These are phyloP conservation scores for Candida tibetensis DNA, from an alignment of 805 yeast species.

Conservation along the genomic window DNA sequence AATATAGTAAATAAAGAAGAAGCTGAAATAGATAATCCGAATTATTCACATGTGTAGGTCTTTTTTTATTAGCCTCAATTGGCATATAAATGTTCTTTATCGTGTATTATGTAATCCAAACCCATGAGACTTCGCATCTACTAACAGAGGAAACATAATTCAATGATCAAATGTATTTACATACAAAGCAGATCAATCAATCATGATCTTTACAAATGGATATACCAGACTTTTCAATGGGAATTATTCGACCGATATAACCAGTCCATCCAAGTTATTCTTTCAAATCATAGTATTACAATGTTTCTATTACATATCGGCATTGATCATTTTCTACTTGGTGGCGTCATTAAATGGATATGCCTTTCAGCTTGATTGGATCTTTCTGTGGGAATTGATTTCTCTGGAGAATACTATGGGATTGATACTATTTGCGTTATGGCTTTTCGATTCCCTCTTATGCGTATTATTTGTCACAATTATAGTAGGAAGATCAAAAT, in stretches of 20 bases:
- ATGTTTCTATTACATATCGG: constrained; percentile 72
- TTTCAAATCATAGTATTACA: constrained; percentile 79
- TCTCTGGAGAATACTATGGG: constrained; percentile 79
- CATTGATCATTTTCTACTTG: constrained; percentile 60
- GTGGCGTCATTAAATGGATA: constrained; percentile 71
- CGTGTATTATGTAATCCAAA: no score
- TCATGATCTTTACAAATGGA: constrained; percentile 16
- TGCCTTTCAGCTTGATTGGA: constrained; percentile 62
- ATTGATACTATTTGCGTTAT: constrained; percentile 63
- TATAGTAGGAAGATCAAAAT: constrained; percentile 86
- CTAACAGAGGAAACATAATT: no score
- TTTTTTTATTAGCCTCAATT: no score
- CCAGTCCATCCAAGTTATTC: constrained; percentile 37
- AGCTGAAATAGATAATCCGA: background rate
- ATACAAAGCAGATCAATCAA: no score
- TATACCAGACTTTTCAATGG: constrained; percentile 24
- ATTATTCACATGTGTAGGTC: no score
- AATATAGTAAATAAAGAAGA: background rate
- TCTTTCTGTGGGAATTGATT: constrained; percentile 78
- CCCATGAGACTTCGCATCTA: no score
- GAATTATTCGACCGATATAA: constrained; percentile 24
- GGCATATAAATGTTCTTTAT: no score
- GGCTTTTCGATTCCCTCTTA: constrained; percentile 81
- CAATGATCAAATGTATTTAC: no score
- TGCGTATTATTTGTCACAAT: constrained; percentile 82